Base-by-base conservation (phyloP, 2,329 filamentous ascomycete genomes). In the Arthrobotrys megalospora region DNA sequence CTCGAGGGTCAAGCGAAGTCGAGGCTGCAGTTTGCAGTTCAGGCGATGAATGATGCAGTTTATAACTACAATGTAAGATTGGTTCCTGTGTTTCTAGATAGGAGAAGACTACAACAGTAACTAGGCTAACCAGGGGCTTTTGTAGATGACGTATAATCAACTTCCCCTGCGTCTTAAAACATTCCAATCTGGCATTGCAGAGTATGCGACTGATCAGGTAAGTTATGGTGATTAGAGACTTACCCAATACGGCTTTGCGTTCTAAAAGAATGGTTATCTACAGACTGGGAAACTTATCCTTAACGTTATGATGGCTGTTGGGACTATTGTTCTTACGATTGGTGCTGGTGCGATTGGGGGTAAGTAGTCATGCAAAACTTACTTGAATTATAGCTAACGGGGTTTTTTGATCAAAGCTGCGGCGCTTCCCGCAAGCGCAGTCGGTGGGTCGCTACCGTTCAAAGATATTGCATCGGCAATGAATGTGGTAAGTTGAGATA, bases 151-250 rank as follows among this genome's bases (percentile, higher is more conserved):
- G 0, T 77, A 71, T 21, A 71, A 77, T 24, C 45, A 66, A 5
- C 50, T 77, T 2, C 48, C 66, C 1, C 24, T 71, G 14, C 62
- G 60, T 12, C 60, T 77, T 12, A 53, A 41, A 5, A 71, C 73
- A 3, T 77, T 66, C 28, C 66, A 77, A 62, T 66, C 60, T 2
- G 73, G 73, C 16, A 77, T 77, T n/a, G 66, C 66, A n/a, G 43
- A 77, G 38, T 77, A 45, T 47, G 58, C 73, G 3, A 77, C 73
- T 16, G 66, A 65, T 14, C 73, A 77, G 52, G 73, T 77, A 62
- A 21, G 50, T 45, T n/a, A 28, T 5, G 24, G 2, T 5, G 5
- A 28, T 16, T 1, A 2, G 7, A 45, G 41, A 7, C 45, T 6
- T 52, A 28, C 24, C 24, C 16, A n/a, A 38, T 28, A 21, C 8